phyloP scores from a whole-genome alignment of 805 yeast genomes.

The Yamadazyma tumulicola region DNA sequence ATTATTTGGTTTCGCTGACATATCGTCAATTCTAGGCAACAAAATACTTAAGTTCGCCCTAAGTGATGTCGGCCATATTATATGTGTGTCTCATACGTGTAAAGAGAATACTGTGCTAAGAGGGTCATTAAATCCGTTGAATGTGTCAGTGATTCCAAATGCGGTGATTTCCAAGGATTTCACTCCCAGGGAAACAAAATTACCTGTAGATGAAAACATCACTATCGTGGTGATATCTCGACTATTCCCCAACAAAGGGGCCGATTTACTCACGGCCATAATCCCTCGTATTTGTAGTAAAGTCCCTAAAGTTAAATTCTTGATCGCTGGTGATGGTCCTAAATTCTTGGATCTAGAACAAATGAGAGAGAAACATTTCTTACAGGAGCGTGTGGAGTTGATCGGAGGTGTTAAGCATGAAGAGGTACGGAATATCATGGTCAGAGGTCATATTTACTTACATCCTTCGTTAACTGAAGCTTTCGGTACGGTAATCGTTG shows the following conservation, averaged over 20 bases:
- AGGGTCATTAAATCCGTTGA: conserved; percentile 73
- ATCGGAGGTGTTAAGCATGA: conserved; percentile 90
- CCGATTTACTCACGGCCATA: conserved; percentile 78
- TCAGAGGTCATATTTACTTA: conserved; percentile 86
- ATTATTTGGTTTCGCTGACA: conserved; percentile 86
- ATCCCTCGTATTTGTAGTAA: conserved; percentile 76
- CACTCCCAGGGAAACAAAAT: conserved; percentile 11
- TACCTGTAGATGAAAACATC: conserved; percentile 29
- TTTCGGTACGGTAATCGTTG: conserved; percentile 94
- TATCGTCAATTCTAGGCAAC: conserved; percentile 80
- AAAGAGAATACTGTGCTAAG: conserved; percentile 92
- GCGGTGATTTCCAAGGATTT: conserved; percentile 89
- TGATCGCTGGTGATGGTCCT: conserved; percentile 97
- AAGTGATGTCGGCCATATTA: conserved; percentile 85
- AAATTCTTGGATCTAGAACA: conserved; percentile 91
- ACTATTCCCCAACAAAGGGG: conserved; percentile 93
- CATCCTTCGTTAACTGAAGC: conserved; percentile 97
- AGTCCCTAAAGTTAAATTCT: conserved; percentile 63
- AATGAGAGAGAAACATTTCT: conserved; percentile 80
- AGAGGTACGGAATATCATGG: conserved; percentile 88
- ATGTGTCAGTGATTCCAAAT: conserved; percentile 90
- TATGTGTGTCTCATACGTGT: conserved; percentile 96
- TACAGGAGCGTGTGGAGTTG: conserved; percentile 84
- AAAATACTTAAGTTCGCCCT: conserved; percentile 79
- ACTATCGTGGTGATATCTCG: conserved; percentile 91